Percentiles rank a stretch among this genome's conserved stretches.
phyloP scores from a whole-genome alignment of 805 yeast genomes.

The Candida taoyuanica region DNA sequence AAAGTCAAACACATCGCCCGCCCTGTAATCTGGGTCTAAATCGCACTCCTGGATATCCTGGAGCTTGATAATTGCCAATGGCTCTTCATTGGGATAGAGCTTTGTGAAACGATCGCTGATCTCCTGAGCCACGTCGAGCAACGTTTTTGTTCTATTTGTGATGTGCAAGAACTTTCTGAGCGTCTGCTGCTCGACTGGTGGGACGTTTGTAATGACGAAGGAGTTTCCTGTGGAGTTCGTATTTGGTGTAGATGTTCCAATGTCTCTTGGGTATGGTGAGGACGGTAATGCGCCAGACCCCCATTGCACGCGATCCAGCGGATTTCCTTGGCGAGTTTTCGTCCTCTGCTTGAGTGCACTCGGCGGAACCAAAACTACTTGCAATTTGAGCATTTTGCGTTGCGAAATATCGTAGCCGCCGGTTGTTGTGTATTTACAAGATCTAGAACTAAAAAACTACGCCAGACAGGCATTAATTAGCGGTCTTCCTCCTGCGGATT shows the following conservation, averaged over 20 bases:
- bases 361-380: conserved; percentile 41
- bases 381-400: conserved; percentile 40
- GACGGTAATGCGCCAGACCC: conserved; percentile 1
- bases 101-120: conserved; percentile 51
- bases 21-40: conserved; percentile 70
- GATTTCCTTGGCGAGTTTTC: background rate
- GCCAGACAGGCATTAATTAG: no score
- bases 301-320: background rate
- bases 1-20: conserved; percentile 57
- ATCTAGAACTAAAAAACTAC: no score
- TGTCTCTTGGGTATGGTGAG: conserved; percentile 21
- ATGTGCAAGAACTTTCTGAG: conserved; percentile 59
- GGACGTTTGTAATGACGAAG: background rate
- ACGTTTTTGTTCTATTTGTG: conserved; percentile 42
- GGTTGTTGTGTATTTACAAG: no score
- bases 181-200: background rate
- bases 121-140: conserved; percentile 49
- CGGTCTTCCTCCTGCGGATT: background rate
- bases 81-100: conserved; percentile 60
- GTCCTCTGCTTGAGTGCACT: conserved; percentile 25
- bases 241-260: conserved; percentile 36
- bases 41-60: conserved; percentile 71
- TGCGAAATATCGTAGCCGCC: no score
- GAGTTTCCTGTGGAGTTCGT: conserved; percentile 16
- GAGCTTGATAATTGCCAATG: conserved; percentile 50